phyloP scores from a whole-genome alignment of 2,329 filamentous ascomycete genomes.

The Colletotrichum karsti region DNA sequence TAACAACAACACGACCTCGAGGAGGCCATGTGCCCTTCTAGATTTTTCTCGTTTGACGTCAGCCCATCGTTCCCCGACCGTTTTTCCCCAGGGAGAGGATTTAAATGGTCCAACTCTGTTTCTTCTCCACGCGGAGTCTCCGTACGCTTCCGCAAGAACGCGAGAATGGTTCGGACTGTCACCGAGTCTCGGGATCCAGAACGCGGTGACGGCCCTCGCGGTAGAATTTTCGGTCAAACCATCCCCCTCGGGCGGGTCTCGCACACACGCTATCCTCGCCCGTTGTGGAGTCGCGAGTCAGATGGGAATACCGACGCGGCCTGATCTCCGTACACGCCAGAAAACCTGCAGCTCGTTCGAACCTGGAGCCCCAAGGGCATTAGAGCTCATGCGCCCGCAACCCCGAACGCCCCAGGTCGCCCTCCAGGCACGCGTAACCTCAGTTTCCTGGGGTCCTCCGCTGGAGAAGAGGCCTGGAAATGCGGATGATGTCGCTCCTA shows the following conservation, averaged over 20 bases:
- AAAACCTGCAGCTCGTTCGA: not conserved
- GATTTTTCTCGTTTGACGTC: constrained; percentile 6
- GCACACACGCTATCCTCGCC: not conserved
- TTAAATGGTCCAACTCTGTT: constrained; percentile 2
- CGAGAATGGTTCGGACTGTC: constrained; percentile 3
- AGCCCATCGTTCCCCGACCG: not conserved
- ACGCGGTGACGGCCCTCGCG: constrained; percentile 1
- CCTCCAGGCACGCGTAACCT: constrained; percentile 1
- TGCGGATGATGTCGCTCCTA: constrained; percentile 25
- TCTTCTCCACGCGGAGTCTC: constrained; percentile 15
- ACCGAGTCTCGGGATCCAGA: constrained; percentile 16
- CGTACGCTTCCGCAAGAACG: not conserved
- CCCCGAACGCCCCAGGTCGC: constrained; percentile 6
- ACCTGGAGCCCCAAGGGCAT: constrained; percentile 14
- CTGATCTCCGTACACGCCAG: not conserved
- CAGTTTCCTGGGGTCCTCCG: constrained; percentile 18
- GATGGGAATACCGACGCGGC: not conserved
- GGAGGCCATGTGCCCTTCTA: constrained; percentile 5
- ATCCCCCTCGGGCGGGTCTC: constrained; percentile 6
- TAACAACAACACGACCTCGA: not conserved
- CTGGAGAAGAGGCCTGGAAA: constrained; percentile 16
- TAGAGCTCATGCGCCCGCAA: constrained; percentile 3
- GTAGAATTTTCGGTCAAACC: constrained; percentile 16
- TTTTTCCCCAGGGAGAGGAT: not conserved
- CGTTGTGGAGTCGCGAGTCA: constrained; percentile 13